Evolutionary conservation across 495 filamentous ascomycete species (phyloP).

Genomic region (Penicillium macrosclerotiorum): DNA sequence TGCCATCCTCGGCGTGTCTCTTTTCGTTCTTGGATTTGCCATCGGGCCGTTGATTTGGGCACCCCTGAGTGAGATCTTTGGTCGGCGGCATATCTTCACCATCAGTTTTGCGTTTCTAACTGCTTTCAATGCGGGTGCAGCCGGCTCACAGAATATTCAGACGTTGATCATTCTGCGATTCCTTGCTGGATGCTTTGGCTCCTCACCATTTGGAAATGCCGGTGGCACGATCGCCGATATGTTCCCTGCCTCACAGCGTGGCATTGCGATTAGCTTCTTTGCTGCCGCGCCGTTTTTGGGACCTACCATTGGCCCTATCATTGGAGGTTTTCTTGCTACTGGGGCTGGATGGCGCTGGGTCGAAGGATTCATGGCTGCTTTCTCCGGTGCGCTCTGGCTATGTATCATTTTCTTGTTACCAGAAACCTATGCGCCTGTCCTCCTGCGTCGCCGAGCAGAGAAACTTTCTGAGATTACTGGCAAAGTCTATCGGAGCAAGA

Average conservation of each 20-base stretch:
- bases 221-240: constrained; percentile 70
- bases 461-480: constrained; percentile 49
- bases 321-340: constrained; percentile 55
- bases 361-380: constrained; percentile 48
- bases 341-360: constrained; percentile 64
- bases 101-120: constrained; percentile 58
- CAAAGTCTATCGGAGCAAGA: constrained; percentile 45
- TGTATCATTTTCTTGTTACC: constrained; percentile 45
- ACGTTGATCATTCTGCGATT: constrained; percentile 67
- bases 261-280: constrained; percentile 59
- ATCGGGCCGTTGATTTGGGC: constrained; percentile 54
- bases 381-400: constrained; percentile 49
- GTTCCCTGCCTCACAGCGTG: constrained; percentile 58
- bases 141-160: constrained; percentile 56
- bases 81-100: constrained; percentile 67
- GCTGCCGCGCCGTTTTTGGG: constrained; percentile 60
- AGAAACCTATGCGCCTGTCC: constrained; percentile 56
- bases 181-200: constrained; percentile 71
- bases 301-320: constrained; percentile 40
- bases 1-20: constrained; percentile 48
- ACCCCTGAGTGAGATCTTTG: constrained; percentile 60
- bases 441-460: constrained; percentile 48
- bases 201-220: constrained; percentile 65
- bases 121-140: constrained; percentile 64
- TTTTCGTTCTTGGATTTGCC: constrained; percentile 55